phyloP scores from a whole-genome alignment of 768 basidiomycete genomes.

The Suillus clintonianus region DNA sequence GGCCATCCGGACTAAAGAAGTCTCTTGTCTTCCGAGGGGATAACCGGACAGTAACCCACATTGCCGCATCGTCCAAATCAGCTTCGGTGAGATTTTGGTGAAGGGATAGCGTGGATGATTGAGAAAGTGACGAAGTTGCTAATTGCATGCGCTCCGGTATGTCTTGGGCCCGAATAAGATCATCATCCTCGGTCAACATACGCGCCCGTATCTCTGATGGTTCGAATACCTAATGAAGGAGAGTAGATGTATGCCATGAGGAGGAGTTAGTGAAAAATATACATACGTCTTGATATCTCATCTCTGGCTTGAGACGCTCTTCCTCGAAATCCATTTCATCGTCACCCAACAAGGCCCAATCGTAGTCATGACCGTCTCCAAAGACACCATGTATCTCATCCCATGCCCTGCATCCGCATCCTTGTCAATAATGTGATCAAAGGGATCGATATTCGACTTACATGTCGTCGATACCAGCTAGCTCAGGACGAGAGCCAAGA shows the following conservation, averaged over 20 bases:
- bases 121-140: conserved; percentile 79
- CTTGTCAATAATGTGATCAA: conserved; percentile 10
- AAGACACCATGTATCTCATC: conserved; percentile 96
- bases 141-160: conserved; percentile 97
- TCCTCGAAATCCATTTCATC: conserved; percentile 57
- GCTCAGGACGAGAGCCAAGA: conserved; percentile 64
- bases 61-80: conserved; percentile 78
- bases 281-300: conserved; percentile 82
- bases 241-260: conserved; percentile 5
- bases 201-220: conserved; percentile 92
- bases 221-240: conserved; percentile 80
- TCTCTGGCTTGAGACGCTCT: conserved; percentile 62
- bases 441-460: conserved; percentile 40
- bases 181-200: conserved; percentile 90
- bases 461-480: conserved; percentile 83
- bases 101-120: conserved; percentile 57
- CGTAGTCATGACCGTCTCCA: conserved; percentile 94
- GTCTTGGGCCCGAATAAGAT: conserved; percentile 86
- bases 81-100: conserved; percentile 66
- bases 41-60: conserved; percentile 85
- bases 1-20: conserved; percentile 69
- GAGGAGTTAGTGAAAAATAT: conserved; percentile 9
- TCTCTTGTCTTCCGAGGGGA: conserved; percentile 70
- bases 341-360: conserved; percentile 89
- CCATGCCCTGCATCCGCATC: conserved; percentile 69